Evolutionary conservation across 2,329 filamentous ascomycete species (phyloP).

Genomic region (Fusarium nurragi): DNA sequence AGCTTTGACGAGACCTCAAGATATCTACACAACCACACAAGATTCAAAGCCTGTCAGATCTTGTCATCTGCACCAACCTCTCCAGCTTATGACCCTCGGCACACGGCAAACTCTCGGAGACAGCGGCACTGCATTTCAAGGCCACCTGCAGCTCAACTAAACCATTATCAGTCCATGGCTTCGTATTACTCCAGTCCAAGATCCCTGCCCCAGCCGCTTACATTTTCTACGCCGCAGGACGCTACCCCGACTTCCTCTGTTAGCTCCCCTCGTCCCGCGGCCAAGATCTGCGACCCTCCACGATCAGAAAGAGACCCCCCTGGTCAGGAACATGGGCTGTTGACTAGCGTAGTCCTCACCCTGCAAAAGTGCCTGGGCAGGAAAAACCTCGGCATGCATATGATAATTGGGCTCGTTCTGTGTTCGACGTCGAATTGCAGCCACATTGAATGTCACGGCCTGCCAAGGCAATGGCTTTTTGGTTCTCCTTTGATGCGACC

Average conservation of each 20-base stretch:
- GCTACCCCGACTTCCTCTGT: constrained; percentile 2
- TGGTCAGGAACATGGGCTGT: constrained; percentile 30
- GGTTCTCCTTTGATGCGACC: not conserved
- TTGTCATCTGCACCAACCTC: not conserved
- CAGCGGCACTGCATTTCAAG: not conserved
- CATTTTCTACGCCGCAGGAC: not conserved
- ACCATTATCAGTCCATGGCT: not conserved
- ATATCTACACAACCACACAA: not conserved
- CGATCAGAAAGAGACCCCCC: constrained; percentile 18
- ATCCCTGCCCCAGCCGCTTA: not conserved
- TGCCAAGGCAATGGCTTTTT: constrained; percentile 1
- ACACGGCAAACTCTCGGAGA: not conserved
- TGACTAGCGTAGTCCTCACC: constrained; percentile 8
- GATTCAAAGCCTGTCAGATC: not conserved
- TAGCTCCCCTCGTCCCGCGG: constrained; percentile 14
- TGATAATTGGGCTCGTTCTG: constrained; percentile 25
- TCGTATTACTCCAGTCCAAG: constrained; percentile 12
- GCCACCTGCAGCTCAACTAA: not conserved
- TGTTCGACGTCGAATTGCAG: constrained; percentile 27
- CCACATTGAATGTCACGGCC: constrained; percentile 1
- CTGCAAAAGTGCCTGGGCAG: constrained; percentile 26
- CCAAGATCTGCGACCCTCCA: constrained; percentile 25
- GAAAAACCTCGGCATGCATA: constrained; percentile 44
- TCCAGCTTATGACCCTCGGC: constrained; percentile 9
- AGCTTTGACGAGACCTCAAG: not conserved